Evolutionary conservation across 441 rosid genomes (phyloP).

Genomic region (Bruguiera hainesii): DNA sequence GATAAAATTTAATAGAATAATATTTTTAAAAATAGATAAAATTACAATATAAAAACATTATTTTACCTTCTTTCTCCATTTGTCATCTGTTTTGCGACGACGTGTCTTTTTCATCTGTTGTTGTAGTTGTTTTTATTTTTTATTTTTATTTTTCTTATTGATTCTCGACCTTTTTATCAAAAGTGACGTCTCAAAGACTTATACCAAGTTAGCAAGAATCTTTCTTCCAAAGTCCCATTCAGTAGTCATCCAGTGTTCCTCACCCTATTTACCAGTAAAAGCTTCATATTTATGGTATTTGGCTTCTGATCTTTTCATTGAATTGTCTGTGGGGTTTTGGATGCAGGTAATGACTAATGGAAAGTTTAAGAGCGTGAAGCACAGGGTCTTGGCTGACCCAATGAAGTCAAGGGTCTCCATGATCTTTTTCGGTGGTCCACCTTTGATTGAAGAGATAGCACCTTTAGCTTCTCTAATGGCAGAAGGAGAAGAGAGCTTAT

Average conservation of each 20-base stretch:
- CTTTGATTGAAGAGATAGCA: constrained; percentile 48
- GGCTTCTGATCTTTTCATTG: background rate
- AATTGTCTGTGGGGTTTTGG: background rate
- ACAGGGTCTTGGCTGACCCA: constrained; percentile 64
- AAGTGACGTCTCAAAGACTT: background rate
- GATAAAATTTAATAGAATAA: too few species aligned
- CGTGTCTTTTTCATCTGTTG: background rate
- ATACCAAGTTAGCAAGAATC: background rate
- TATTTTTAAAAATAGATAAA: too few species aligned
- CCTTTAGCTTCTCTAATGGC: constrained; percentile 50
- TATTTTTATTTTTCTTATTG: background rate
- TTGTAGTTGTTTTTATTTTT: background rate
- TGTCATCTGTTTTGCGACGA: background rate
- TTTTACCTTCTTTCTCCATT: background rate
- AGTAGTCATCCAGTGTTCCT: background rate
- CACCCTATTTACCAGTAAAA: background rate
- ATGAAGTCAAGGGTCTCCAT: constrained; percentile 63
- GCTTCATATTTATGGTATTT: background rate
- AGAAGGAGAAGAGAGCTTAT: constrained; percentile 40
- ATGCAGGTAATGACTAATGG: constrained; percentile 84
- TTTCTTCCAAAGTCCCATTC: background rate
- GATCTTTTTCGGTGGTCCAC: constrained; percentile 82
- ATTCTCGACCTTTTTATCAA: background rate
- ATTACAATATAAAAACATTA: too few species aligned
- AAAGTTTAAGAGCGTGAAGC: constrained; percentile 74